These are phyloP conservation scores for Clonostachys chloroleuca DNA, from an alignment of 2,329 filamentous ascomycete species.

Conservation along the genomic window DNA sequence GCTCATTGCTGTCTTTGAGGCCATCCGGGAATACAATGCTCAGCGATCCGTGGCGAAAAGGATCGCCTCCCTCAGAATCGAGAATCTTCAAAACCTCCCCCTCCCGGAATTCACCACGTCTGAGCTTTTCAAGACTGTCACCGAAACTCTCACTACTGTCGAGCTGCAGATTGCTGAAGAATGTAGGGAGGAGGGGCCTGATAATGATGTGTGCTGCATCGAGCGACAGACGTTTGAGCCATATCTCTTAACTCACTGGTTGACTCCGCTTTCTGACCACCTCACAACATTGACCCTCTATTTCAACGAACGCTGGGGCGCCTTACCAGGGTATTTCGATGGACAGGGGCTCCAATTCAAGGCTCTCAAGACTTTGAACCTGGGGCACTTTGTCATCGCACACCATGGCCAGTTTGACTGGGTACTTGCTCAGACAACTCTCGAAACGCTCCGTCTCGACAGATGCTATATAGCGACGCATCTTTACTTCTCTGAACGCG, in stretches of 20 bases:
- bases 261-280: slow-evolving; percentile 7
- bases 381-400: slow-evolving; percentile 7
- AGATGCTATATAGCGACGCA: slow-evolving; percentile 7
- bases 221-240: slow-evolving; percentile 12
- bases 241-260: slow-evolving; percentile 7
- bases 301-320: slow-evolving; percentile 10
- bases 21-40: slow-evolving; percentile 6
- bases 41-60: neutral
- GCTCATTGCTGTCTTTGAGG: slow-evolving; percentile 6
- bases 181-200: slow-evolving; percentile 5
- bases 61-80: slow-evolving; percentile 8
- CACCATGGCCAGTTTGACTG: slow-evolving; percentile 15
- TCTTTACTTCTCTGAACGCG: no score
- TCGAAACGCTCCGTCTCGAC: slow-evolving; percentile 4
- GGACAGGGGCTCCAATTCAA: slow-evolving; percentile 10
- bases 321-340: slow-evolving; percentile 11
- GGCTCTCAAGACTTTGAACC: slow-evolving; percentile 6
- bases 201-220: slow-evolving; percentile 5
- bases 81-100: slow-evolving; percentile 10
- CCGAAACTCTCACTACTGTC: slow-evolving; percentile 8
- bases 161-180: slow-evolving; percentile 5
- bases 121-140: slow-evolving; percentile 3
- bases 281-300: slow-evolving; percentile 11
- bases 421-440: slow-evolving; percentile 8
- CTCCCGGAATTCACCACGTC: slow-evolving; percentile 4